Base-by-base conservation (phyloP, 2,329 filamentous ascomycete genomes). In the Claviceps sp. region DNA sequence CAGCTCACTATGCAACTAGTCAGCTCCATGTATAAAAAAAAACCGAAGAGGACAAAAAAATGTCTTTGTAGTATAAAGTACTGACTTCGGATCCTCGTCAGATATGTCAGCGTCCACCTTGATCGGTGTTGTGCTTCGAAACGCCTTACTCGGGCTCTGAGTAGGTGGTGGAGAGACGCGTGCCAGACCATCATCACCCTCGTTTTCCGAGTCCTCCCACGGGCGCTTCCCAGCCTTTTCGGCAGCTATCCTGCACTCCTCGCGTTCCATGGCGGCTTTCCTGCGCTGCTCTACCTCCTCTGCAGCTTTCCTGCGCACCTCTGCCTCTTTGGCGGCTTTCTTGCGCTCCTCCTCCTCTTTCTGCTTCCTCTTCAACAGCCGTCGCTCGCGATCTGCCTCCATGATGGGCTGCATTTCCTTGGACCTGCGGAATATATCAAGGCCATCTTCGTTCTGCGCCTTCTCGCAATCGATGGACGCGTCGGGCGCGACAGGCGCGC, bases 341-440 rank as follows among this genome's bases (percentile, higher is more conserved):
- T 51, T 56, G 37, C 57, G 59, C 42, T 64, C 55, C 37, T 50
- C 56, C 37, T 55, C 56, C 6, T 58, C 55, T 49, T 59, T 57
- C 37, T 54, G 55, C 30, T 60, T 58, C 55, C 58, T 60, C 52
- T 58, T 61, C 52, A 57, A 62, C 52, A 56, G 52, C 47, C 59
- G 58, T 45, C 65, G 61, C 56, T 70, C 63, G 40, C 63, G 65
- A 37, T 74, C 69, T n/a, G 70, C 69, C 51, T 67, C 61, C 37
- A 73, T 60, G 38, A 68, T 65, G 5, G 71, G 67, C 49, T 73
- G 75, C 60, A 77, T 76, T 53, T 73, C 68, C 55, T 72, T 73
- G 13, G 73, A 68, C 5, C 74, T 72, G 43, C 71, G 69, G 56
- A 81, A 81, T 5, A 80, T 64, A 2, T 65, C 66, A 11, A 80